Base-by-base conservation (phyloP, 352 stramenopile species). In the Phytophthora nicotianae region DNA sequence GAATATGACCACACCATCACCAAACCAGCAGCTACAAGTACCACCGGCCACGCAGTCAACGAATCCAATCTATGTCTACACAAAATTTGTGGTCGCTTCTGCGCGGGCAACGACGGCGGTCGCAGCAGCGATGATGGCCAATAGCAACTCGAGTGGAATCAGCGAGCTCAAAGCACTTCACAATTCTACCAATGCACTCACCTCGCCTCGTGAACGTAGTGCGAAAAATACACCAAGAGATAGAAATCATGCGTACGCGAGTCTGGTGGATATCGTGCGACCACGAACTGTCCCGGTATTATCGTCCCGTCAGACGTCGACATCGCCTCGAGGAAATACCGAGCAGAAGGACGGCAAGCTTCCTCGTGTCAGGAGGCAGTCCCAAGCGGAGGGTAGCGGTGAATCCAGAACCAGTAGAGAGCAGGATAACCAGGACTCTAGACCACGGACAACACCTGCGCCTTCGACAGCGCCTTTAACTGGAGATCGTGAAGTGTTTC, bases 11-110 rank as follows among this genome's bases (percentile, higher is more conserved):
- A 17, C 37, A 32, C 35, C 51, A 26, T 29, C 32, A 33, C 24
- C 47, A 26, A 57, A 48, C 26, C 38, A 66, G 29, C 60, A 50
- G 41, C 20, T 17, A 14, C 41, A 32, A 19, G 32, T 38, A 9
- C 33, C 5, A 21, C 54, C 60, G 2, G 41, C 37, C 32, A 75
- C 62, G 38, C 68, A 70, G 32, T 74, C 70, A 16, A 72, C 60
- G 45, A 83, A 80, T 50, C 61, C 74, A 20, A 79, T 80, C 48
- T 84, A 77, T 61, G 53, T 81, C 17, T 68, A 76, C 57, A 81
- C 76, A 21, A 80, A 81, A 35, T 70, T 77, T 23, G 74, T 80
- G 10, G 51, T 74, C 4, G 76, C 68, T 11, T 80, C 76, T 11
- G 79, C 70, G 3, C 74, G 72, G 9, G 74, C 72, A 6, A 88